Evolutionary conservation across 371 early-diverging fungal genomes (phyloP), one percentile per base, ranked within the genome.

Genomic region (Apophysomyces variabilis): DNA sequence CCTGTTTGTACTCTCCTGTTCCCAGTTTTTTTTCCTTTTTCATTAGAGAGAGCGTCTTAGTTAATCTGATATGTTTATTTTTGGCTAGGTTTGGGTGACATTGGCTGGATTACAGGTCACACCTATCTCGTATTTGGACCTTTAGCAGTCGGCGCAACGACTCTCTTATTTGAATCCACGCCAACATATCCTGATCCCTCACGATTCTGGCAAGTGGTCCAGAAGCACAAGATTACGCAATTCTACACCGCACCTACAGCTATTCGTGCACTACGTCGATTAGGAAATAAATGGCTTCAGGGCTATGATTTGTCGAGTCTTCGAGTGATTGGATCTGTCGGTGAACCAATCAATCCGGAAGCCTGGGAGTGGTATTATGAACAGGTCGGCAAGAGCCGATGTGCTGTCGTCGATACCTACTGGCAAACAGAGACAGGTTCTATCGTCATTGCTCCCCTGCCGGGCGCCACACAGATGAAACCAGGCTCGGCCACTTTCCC

Each of bases 161-260:
- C 96, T 7, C 90, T 99, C 58, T 70, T 99, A 50, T 97, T 98
- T 75, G 99, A 97, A 75, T 90, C 92, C 6, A 87, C 92, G 12
- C 97, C 96, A 1, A 89, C 92, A 12, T 94, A 91, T 67, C 96
- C 96, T 50, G 84, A 86, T 58, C 87, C 93, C n/a, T 84, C 85
- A 36, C 87, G 96, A 60, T 90, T 93, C 84, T 96, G 96, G 93
- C 73, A 91, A 63, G 66, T 91, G 21, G 89, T 97, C 43, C 92
- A 90, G 60, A 89, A 92, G 44, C 92, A 95, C 84, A 90, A 87
- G 70, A 82, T 98, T 67, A 98, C 98, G 8, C 98, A 97, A 76
- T 93, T 99, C 70, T 99, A 99, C 77, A 99, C 99, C 32, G 99
- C 99, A 0, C 99, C 99, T 18, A 99, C 99, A 3, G 97, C 97